Percentiles rank a stretch among this genome's conserved stretches.
phyloP scores from a whole-genome alignment of 1,284 basidiomycete genomes.

The Boletus semigastroideus region DNA sequence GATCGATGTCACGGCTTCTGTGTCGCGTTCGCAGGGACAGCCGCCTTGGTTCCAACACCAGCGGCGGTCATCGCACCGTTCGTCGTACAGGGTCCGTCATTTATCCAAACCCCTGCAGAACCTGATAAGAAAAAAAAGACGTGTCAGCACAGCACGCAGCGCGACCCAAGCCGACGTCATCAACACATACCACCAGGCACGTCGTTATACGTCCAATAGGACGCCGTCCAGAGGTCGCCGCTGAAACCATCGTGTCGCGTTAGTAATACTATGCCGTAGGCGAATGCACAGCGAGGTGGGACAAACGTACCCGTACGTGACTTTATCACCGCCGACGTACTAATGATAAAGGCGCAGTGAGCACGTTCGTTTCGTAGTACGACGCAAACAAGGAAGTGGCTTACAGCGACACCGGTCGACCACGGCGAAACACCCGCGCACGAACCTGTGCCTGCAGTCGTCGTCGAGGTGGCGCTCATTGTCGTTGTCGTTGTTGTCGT shows the following conservation, averaged over 20 bases:
- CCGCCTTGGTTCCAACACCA: too few relatives aligned
- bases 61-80: too few relatives aligned
- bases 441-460: slow-evolving; percentile 25
- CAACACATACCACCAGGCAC: slow-evolving; percentile 21
- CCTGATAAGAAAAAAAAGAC: slow-evolving; percentile 7
- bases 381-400: slow-evolving; percentile 18
- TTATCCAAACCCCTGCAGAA: slow-evolving; percentile 16
- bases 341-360: slow-evolving; percentile 1
- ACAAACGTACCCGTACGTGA: slow-evolving; percentile 20
- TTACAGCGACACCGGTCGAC: slow-evolving; percentile 43
- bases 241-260: too few relatives aligned
- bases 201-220: slow-evolving; percentile 23
- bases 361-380: too few relatives aligned
- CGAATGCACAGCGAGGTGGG: too few relatives aligned
- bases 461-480: slow-evolving; percentile 15
- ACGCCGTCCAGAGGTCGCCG: slow-evolving; percentile 23
- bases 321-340: slow-evolving; percentile 23
- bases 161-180: too few relatives aligned
- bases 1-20: too few relatives aligned
- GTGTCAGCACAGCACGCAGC: too few relatives aligned
- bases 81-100: slow-evolving; percentile 18
- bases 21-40: too few relatives aligned
- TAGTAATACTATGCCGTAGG: too few relatives aligned
- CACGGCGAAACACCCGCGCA: slow-evolving; percentile 51
- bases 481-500: too few relatives aligned